A percentile compares a stretch with the other conserved stretches of the same genome.
phyloP scores from a whole-genome alignment of 176 grass and related monocot species.

The Phyllostachys edulis region DNA sequence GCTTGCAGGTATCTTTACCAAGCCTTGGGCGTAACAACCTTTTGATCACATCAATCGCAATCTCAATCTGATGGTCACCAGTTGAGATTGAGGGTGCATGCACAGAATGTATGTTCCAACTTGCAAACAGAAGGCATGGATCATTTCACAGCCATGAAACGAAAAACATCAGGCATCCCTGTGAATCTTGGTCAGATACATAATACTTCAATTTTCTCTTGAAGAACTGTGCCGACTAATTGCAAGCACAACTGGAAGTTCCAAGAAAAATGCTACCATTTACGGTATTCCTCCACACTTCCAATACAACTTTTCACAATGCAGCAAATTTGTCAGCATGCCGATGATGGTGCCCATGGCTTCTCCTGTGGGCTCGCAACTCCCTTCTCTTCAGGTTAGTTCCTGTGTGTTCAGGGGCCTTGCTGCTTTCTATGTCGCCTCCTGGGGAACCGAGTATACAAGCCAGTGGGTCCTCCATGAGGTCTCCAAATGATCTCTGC shows the following conservation, averaged over 20 bases:
- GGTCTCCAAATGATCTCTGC: conserved; percentile 44
- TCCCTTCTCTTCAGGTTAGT: conserved; percentile 37
- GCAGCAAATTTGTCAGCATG: conserved; percentile 13
- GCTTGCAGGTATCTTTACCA: no score
- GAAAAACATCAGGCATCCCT: neutral
- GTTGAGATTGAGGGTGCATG: neutral
- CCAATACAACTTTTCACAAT: neutral
- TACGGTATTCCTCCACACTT: neutral
- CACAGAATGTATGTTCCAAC: neutral
- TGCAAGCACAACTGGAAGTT: neutral
- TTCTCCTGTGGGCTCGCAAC: conserved; percentile 35
- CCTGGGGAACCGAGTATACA: conserved; percentile 58
- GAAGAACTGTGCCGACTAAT: neutral
- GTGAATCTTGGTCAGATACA: no score
- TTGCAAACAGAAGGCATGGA: neutral
- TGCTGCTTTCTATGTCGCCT: conserved; percentile 36
- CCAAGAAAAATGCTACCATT: neutral
- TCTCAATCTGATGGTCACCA: no score
- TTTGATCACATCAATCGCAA: no score
- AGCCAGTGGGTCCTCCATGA: conserved; percentile 63
- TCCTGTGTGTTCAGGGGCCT: conserved; percentile 7
- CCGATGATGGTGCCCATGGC: conserved; percentile 11
- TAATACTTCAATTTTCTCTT: no score
- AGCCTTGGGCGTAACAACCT: no score
- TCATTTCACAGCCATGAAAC: neutral